phyloP scores from a whole-genome alignment of 2,329 filamentous ascomycete genomes.

The Blastomyces gilchristii region DNA sequence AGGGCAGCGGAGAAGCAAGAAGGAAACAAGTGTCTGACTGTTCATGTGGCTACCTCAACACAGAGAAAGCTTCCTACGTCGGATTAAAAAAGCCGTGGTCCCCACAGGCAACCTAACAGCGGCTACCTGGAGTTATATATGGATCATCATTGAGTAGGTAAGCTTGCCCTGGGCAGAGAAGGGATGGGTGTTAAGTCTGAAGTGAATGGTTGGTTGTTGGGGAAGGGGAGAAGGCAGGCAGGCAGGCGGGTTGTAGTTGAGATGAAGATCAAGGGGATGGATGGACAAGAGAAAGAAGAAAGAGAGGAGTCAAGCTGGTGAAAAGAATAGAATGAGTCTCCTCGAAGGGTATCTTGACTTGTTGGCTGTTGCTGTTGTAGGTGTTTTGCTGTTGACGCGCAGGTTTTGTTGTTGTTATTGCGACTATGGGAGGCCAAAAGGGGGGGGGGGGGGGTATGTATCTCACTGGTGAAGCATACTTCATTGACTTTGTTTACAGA shows the following conservation, averaged over 20 bases:
- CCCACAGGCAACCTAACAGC: no score
- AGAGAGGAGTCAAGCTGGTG: background rate
- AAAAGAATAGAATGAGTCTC: background rate
- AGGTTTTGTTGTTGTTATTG: background rate
- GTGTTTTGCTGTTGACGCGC: background rate
- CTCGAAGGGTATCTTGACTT: no score
- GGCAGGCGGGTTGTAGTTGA: background rate
- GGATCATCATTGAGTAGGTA: no score
- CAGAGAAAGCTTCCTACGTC: background rate
- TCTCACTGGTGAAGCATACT: no score
- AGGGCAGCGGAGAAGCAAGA: no score
- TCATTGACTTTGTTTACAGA: no score
- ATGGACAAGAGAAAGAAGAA: background rate
- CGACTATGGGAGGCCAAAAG: background rate
- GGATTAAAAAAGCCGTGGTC: no score
- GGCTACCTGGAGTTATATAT: no score
- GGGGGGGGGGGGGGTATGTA: background rate
- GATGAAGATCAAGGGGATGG: background rate
- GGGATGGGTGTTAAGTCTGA: no score
- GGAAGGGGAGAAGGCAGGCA: background rate
- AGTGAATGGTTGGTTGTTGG: background rate
- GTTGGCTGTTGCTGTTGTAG: background rate
- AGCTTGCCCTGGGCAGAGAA: no score
- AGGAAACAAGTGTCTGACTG: background rate
- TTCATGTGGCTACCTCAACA: background rate